These are phyloP conservation scores for Aspergillus aculeatus DNA, from an alignment of 2,329 filamentous ascomycete genomes.

Conservation along the genomic window DNA sequence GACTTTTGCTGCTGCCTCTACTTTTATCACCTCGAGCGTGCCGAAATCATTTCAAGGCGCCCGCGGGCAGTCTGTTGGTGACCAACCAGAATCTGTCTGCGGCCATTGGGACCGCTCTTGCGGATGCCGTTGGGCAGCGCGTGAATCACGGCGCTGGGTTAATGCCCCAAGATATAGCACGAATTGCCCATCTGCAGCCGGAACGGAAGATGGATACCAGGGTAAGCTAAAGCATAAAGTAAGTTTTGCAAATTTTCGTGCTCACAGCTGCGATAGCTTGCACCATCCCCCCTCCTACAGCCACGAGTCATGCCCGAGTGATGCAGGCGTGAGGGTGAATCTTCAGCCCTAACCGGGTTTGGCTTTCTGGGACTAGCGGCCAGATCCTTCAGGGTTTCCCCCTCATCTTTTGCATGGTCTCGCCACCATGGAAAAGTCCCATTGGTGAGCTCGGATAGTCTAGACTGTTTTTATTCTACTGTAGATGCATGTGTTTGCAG, in stretches of 20 bases:
- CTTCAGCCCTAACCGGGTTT: not conserved
- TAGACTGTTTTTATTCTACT: not conserved
- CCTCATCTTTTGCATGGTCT: not conserved
- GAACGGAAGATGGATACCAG: too few species aligned
- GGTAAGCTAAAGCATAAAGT: too few species aligned
- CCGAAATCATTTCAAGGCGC: conserved; percentile 45
- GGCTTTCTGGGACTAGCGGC: not conserved
- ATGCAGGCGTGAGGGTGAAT: not conserved
- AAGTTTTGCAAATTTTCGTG: too few species aligned
- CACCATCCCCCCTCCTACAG: too few species aligned
- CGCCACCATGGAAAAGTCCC: not conserved
- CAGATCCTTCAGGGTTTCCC: not conserved
- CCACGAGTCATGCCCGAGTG: not conserved
- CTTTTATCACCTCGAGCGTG: conserved; percentile 47
- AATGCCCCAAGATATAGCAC: too few species aligned
- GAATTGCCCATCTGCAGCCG: too few species aligned
- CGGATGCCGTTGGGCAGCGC: conserved; percentile 32
- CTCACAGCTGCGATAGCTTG: too few species aligned
- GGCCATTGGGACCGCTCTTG: conserved; percentile 36
- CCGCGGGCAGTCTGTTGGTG: conserved; percentile 45
- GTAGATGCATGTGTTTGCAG: not conserved
- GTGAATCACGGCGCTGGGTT: conserved; percentile 17
- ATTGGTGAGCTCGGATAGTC: not conserved
- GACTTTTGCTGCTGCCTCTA: conserved; percentile 45
- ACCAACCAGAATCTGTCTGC: conserved; percentile 47